phyloP scores from a whole-genome alignment of 2,329 filamentous ascomycete species.

The Diaporthe citri region DNA sequence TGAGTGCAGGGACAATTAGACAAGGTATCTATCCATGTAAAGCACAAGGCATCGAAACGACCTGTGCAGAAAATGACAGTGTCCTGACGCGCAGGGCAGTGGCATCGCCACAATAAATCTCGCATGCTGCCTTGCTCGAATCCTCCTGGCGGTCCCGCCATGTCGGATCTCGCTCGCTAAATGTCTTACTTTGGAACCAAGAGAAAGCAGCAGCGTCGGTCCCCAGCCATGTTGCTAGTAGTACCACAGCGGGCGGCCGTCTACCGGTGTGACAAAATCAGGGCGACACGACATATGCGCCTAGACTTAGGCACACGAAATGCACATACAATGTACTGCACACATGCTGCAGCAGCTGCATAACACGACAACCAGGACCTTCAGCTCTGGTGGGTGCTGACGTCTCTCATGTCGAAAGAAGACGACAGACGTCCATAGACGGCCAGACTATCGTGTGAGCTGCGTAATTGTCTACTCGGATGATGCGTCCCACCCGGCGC shows the following conservation, averaged over 20 bases:
- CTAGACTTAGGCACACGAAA: background rate
- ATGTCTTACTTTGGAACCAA: slow-evolving; percentile 10
- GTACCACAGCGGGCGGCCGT: slow-evolving; percentile 13
- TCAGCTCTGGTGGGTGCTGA: slow-evolving; percentile 13
- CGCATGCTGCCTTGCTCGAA: slow-evolving; percentile 26
- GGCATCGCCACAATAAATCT: slow-evolving; percentile 26
- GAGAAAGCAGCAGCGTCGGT: background rate
- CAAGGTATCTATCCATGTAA: background rate
- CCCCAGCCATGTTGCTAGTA: slow-evolving; percentile 10
- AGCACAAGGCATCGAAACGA: background rate
- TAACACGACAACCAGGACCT: slow-evolving; percentile 12
- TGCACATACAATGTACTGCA: background rate
- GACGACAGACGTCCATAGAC: background rate
- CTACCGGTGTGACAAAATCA: slow-evolving; percentile 29
- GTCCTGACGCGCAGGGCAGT: background rate
- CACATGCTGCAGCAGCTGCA: slow-evolving; percentile 7
- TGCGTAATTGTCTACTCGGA: slow-evolving; percentile 6
- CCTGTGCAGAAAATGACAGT: slow-evolving; percentile 24
- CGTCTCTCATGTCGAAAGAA: slow-evolving; percentile 16
- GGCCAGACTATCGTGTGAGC: slow-evolving; percentile 5
- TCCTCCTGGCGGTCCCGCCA: slow-evolving; percentile 27
- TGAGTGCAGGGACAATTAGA: background rate
- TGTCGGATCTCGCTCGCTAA: slow-evolving; percentile 29
- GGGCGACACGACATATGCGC: slow-evolving; percentile 29
- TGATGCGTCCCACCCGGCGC: background rate